phyloP scores from a whole-genome alignment of 2,329 filamentous ascomycete genomes.

The Didymella keratinophila region DNA sequence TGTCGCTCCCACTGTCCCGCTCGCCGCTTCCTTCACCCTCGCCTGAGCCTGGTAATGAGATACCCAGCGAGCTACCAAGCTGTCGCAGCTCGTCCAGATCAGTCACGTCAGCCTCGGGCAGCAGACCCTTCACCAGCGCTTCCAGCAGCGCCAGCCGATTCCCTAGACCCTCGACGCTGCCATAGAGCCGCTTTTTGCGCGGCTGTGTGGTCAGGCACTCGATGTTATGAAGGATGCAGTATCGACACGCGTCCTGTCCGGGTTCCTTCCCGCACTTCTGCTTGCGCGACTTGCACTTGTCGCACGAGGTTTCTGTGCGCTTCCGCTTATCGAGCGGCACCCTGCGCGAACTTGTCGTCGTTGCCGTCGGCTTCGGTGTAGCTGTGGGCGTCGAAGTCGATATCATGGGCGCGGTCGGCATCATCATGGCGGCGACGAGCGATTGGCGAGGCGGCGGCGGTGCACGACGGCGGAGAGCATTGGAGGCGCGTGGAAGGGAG shows the following conservation, averaged over 20 bases:
- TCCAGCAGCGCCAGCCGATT: slow-evolving; percentile 54
- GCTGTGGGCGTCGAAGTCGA: slow-evolving; percentile 7
- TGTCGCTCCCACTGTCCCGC: slow-evolving; percentile 27
- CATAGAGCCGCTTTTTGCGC: slow-evolving; percentile 56
- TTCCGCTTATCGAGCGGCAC: slow-evolving; percentile 57
- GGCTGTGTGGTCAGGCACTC: slow-evolving; percentile 55
- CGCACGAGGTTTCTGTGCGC: slow-evolving; percentile 56
- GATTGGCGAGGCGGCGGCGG: slow-evolving; percentile 16
- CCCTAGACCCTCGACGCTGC: slow-evolving; percentile 54
- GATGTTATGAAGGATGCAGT: slow-evolving; percentile 54
- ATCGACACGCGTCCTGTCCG: slow-evolving; percentile 52
- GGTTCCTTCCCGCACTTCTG: slow-evolving; percentile 55
- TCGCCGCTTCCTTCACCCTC: slow-evolving; percentile 28
- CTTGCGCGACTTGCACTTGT: slow-evolving; percentile 58
- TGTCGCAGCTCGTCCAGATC: slow-evolving; percentile 53
- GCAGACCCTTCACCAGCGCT: slow-evolving; percentile 55
- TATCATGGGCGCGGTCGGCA: slow-evolving; percentile 11
- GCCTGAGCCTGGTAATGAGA: slow-evolving; percentile 47
- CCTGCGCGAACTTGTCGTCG: slow-evolving; percentile 35
- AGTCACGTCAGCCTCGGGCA: slow-evolving; percentile 55
- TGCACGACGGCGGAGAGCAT: slow-evolving; percentile 17
- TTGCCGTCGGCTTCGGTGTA: slow-evolving; percentile 4
- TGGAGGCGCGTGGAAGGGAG: slow-evolving; percentile 11
- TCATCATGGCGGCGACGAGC: slow-evolving; percentile 21
- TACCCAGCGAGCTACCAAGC: slow-evolving; percentile 51